Evolutionary conservation across 1,139 yeast genomes (phyloP), one percentile per base, ranked within the genome.

Genomic region (Taphrina deformans): DNA sequence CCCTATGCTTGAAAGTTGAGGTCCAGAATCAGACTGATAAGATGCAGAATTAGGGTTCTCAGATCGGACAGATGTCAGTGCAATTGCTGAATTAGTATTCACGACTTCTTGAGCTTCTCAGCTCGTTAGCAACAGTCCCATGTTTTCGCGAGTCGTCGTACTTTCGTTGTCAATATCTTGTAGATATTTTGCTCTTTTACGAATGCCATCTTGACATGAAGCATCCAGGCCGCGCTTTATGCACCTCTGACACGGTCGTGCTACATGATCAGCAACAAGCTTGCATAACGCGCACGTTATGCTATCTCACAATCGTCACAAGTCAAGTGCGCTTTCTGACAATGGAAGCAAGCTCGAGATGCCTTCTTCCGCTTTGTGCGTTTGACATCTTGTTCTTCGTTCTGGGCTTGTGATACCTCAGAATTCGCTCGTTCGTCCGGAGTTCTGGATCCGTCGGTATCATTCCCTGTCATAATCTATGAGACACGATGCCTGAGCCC

Each of bases 161-260:
- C 67, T 53, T 23, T 33, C 51, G 12, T 40, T 46, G 16, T 59
- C 64, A 12, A 69, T 74, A 41, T 75, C 79, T 23, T 71, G 80
- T 62, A 92, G 76, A 71, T 92, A 92, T 73, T 92, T 92, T 74
- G 90, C 89, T 70, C 84, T 80, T 76, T 92, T 92, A 60, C 98
- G 78, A 0, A 95, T 95, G 3, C 97, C 97, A 77, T 92, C 97
- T 58, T 85, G 84, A 76, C 99, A 92, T 0, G 89, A 80, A n/a
- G 78, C 81, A 2, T 81, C 84, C 31, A 90, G 77, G 0, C 93
- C 93, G 70, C 91, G 79, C 53, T 80, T 81, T 6, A 87, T 75
- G 75, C 99, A 93, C 62, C 97, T 76, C 65, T 81, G 81, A 72
- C 99, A 93, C 0, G 99, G 99, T 60, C 99, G 76, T 14, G 70